Conservation (phyloP, 2,329 filamentous ascomycete species). For the Alternaria sp. region DNA sequence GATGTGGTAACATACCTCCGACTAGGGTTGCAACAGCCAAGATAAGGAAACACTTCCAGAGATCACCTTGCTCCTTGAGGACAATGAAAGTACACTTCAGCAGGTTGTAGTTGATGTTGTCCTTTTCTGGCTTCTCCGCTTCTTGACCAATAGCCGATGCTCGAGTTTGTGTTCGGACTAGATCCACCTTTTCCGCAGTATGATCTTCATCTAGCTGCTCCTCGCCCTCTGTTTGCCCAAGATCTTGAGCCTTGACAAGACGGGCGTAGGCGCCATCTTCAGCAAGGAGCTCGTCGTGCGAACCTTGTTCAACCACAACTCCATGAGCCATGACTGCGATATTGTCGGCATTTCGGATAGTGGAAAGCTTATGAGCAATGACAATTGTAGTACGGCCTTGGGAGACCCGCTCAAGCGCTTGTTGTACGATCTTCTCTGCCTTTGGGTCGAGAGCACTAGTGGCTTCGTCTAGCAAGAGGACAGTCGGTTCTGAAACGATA, state of each 20-base stretch:
- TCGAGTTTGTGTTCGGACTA: conserved; percentile 42
- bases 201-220: conserved; percentile 29
- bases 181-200: conserved; percentile 22
- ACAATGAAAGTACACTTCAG: conserved; percentile 36
- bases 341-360: conserved; percentile 91
- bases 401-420: conserved; percentile 84
- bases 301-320: conserved; percentile 87
- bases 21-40: conserved; percentile 41
- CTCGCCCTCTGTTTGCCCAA: conserved; percentile 43
- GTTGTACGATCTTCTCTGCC: conserved; percentile 92
- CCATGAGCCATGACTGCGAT: conserved; percentile 91
- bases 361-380: conserved; percentile 93
- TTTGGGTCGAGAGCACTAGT: conserved; percentile 93
- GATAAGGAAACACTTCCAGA: conserved; percentile 48
- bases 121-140: conserved; percentile 26
- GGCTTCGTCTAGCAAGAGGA: conserved; percentile 84
- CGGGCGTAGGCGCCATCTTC: conserved; percentile 77
- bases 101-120: conserved; percentile 41
- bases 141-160: conserved; percentile 35
- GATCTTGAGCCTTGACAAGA: conserved; percentile 64
- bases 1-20: conserved; percentile 30
- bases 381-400: conserved; percentile 91
- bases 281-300: conserved; percentile 79
- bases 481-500: conserved; percentile 86
- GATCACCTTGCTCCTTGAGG: conserved; percentile 44